These are phyloP conservation scores for Mitragyna speciosa DNA, from an alignment of 257 asterid species.

Conservation along the genomic window DNA sequence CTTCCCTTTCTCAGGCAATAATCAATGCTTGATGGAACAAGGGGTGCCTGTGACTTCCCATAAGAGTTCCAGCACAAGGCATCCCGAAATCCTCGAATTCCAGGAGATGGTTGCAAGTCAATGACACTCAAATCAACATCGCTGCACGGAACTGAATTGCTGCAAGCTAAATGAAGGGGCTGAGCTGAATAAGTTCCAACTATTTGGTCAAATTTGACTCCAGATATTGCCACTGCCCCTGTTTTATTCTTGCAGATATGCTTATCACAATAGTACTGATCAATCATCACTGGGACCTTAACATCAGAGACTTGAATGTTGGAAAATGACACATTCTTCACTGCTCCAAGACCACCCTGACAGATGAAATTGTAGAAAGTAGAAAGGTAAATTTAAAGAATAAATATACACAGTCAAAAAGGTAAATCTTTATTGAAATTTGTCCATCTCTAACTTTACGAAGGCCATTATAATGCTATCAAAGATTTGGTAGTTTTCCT, in stretches of 20 bases:
- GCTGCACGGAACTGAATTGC: constrained; percentile 62
- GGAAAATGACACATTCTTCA: constrained; percentile 62
- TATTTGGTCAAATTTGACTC: constrained; percentile 50
- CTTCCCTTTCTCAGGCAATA: constrained; percentile 62
- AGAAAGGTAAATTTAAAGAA: background rate
- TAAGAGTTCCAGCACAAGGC: constrained; percentile 64
- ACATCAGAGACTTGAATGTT: constrained; percentile 56
- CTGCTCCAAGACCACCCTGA: constrained; percentile 75
- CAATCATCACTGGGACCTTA: constrained; percentile 65
- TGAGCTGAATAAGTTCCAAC: constrained; percentile 61
- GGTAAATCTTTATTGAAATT: no score
- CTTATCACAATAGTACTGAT: constrained; percentile 78
- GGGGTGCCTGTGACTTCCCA: constrained; percentile 58
- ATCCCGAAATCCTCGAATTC: constrained; percentile 25
- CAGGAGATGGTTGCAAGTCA: constrained; percentile 40
- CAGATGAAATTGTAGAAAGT: background rate
- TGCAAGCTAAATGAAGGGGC: constrained; percentile 75
- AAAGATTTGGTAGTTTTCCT: no score
- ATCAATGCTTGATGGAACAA: constrained; percentile 60
- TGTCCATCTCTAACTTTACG: no score
- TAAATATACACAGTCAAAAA: background rate
- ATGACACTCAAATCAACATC: constrained; percentile 49
- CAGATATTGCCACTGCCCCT: constrained; percentile 65
- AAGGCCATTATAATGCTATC: no score
- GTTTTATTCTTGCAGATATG: constrained; percentile 64